phyloP scores from a whole-genome alignment of 2,329 filamentous ascomycete genomes.

The Periglandula ipomoeae region DNA sequence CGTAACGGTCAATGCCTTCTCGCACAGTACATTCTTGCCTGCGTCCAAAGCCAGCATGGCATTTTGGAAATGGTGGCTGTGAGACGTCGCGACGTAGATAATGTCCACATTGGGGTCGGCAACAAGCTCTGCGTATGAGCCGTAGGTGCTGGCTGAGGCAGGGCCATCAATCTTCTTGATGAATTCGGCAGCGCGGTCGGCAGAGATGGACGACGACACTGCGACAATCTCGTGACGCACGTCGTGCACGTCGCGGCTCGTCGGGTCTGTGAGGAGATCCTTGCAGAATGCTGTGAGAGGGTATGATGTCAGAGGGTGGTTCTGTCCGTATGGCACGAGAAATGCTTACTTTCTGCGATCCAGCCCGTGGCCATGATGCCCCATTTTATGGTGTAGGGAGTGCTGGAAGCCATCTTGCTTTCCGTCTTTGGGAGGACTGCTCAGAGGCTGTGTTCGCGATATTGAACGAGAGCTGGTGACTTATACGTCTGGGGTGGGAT shows the following conservation, averaged over 20 bases:
- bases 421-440: not conserved
- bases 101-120: constrained; percentile 72
- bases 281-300: constrained; percentile 52
- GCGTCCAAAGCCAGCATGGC: constrained; percentile 73
- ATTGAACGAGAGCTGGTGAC: not conserved
- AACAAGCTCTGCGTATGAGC: constrained; percentile 74
- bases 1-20: constrained; percentile 84
- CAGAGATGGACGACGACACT: constrained; percentile 69
- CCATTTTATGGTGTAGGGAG: constrained; percentile 44
- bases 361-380: constrained; percentile 53
- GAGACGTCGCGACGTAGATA: constrained; percentile 81
- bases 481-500: not conserved
- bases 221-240: constrained; percentile 70
- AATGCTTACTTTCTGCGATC: constrained; percentile 44
- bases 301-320: not conserved
- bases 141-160: constrained; percentile 60
- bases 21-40: constrained; percentile 82
- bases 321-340: not conserved
- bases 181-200: constrained; percentile 61
- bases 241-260: constrained; percentile 58
- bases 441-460: not conserved
- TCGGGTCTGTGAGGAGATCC: constrained; percentile 69
- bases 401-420: constrained; percentile 26
- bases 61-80: constrained; percentile 91
- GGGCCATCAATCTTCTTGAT: constrained; percentile 63